phyloP scores from a whole-genome alignment of 768 basidiomycete species.

The Nevesoporus exiguus region DNA sequence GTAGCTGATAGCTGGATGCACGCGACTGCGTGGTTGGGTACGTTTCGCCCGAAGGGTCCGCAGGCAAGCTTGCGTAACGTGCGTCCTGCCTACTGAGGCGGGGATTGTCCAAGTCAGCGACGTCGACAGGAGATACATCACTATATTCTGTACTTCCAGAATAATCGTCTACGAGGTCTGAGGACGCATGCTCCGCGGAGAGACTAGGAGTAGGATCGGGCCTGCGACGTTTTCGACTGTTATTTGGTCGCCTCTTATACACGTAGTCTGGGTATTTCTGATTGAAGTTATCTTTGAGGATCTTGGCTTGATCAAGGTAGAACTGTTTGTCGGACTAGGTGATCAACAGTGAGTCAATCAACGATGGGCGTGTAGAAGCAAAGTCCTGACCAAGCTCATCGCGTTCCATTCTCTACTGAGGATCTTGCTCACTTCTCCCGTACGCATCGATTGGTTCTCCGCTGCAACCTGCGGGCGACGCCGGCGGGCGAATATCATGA shows the following conservation, averaged over 20 bases:
- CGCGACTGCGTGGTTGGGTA: constrained; percentile 16
- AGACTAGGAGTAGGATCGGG: constrained; percentile 32
- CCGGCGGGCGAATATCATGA: constrained; percentile 88
- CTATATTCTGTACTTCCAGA: constrained; percentile 29
- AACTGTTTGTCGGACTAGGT: constrained; percentile 76
- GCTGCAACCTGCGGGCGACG: constrained; percentile 80
- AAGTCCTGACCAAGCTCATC: constrained; percentile 62
- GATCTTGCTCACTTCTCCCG: constrained; percentile 87
- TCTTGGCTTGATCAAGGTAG: constrained; percentile 83
- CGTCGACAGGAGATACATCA: constrained; percentile 41
- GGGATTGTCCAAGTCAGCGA: constrained; percentile 23
- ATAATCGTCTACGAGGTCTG: constrained; percentile 34
- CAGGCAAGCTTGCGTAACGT: constrained; percentile 20
- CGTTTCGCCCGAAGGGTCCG: constrained; percentile 17
- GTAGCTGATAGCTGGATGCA: constrained; percentile 23
- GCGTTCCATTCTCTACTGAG: constrained; percentile 82
- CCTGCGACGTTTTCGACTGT: constrained; percentile 66
- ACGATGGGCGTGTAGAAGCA: background rate
- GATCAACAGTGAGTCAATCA: constrained; percentile 16
- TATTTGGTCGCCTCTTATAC: constrained; percentile 84
- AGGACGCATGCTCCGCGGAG: constrained; percentile 31
- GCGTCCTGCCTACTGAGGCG: constrained; percentile 15
- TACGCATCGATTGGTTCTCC: constrained; percentile 87
- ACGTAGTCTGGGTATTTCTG: constrained; percentile 86
- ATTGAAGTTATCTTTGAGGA: constrained; percentile 83